Percentiles rank a stretch among this genome's conserved stretches.
Conservation (phyloP, 176 grass and related monocot genomes). For the Bothriochloa decipiens region DNA sequence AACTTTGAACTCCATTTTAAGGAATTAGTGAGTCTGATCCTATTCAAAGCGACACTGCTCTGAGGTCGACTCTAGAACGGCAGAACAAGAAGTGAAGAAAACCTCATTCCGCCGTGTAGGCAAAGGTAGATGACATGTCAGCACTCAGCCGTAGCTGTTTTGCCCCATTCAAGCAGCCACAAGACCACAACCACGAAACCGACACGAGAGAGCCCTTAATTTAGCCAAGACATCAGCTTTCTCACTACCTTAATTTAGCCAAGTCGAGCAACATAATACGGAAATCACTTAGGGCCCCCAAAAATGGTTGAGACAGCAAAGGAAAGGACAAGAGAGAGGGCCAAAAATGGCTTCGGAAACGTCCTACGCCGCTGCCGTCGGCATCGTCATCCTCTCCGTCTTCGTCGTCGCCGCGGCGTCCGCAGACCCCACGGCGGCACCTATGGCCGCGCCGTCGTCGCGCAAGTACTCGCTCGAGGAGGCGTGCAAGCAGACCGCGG, state of each 20-base stretch:
- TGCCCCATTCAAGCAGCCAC: neutral
- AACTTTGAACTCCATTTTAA: neutral
- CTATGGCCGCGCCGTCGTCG: constrained; percentile 18
- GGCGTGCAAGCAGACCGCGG: constrained; percentile 57
- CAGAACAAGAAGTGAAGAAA: neutral
- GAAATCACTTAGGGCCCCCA: neutral
- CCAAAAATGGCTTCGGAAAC: constrained; percentile 11
- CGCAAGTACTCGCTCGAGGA: constrained; percentile 40
- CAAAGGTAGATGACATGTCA: neutral
- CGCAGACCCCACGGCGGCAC: neutral
- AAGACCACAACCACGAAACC: neutral
- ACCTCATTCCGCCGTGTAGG: neutral
- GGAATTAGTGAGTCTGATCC: constrained; percentile 2
- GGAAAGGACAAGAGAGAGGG: neutral
- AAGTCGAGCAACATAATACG: constrained; percentile 18
- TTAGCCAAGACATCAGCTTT: constrained; percentile 31
- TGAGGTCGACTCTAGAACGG: neutral
- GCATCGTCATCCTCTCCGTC: constrained; percentile 48
- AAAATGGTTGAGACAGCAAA: neutral
- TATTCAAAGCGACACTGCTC: no score
- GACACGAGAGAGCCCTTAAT: constrained; percentile 35
- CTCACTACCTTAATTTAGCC: constrained; percentile 37
- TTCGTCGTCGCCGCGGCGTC: neutral
- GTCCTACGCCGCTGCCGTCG: constrained; percentile 5
- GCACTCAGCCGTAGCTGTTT: neutral